These are phyloP conservation scores for Rhizodiscina lignyota DNA, from an alignment of 495 filamentous ascomycete species.

Conservation along the genomic window DNA sequence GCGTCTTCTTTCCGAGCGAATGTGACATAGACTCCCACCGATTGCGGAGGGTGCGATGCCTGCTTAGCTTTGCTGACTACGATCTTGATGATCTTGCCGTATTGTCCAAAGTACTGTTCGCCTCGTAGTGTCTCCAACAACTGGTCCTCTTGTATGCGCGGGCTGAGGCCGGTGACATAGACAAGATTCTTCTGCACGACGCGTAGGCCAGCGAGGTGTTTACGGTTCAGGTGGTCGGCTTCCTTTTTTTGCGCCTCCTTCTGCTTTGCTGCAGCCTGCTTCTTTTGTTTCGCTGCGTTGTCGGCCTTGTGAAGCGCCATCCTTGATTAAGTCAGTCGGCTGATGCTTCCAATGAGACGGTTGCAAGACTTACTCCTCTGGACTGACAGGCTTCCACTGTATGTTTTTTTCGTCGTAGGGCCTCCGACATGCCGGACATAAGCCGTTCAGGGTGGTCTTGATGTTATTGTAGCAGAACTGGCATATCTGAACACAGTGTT, in stretches of 20 bases:
- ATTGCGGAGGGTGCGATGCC: constrained; percentile 48
- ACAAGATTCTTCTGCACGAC: constrained; percentile 98
- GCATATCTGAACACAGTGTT: constrained; percentile 50
- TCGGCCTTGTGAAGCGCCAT: constrained; percentile 47
- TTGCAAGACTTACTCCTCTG: constrained; percentile 60
- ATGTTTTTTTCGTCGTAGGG: constrained; percentile 94
- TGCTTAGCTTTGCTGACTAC: constrained; percentile 91
- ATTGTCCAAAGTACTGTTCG: constrained; percentile 89
- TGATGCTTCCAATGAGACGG: not conserved
- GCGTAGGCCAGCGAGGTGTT: constrained; percentile 83
- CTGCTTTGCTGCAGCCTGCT: constrained; percentile 76
- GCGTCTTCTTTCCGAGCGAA: constrained; percentile 82
- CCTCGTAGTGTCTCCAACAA: constrained; percentile 75
- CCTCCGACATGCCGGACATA: constrained; percentile 90
- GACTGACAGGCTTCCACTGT: constrained; percentile 82
- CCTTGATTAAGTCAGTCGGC: constrained; percentile 7
- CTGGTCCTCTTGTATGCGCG: constrained; percentile 78
- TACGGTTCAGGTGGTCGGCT: constrained; percentile 84
- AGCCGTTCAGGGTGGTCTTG: constrained; percentile 82
- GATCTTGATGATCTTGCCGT: constrained; percentile 96
- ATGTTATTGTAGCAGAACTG: constrained; percentile 99
- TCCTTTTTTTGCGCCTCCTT: constrained; percentile 93
- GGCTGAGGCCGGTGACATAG: constrained; percentile 89
- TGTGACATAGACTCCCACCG: constrained; percentile 93
- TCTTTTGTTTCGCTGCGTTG: constrained; percentile 74